Evolutionary conservation across 257 asterid species (phyloP).

Genomic region (Voacanga thouarsii): DNA sequence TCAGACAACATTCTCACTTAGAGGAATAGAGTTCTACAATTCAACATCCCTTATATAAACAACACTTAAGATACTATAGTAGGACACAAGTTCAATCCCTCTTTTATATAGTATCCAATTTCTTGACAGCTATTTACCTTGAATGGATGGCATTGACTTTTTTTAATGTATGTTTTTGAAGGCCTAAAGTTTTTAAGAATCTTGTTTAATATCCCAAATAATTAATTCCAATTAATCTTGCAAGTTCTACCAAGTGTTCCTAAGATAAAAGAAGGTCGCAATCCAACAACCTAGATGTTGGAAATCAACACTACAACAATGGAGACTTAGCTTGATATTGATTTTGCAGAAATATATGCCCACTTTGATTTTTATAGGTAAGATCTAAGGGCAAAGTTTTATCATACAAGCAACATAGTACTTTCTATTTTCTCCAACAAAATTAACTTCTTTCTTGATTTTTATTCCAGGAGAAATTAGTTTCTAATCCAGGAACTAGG

Average conservation of each 20-base stretch:
- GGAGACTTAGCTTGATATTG: slow-evolving; percentile 59
- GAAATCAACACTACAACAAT: slow-evolving; percentile 53
- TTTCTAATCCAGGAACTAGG: no score
- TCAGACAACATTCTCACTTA: background rate
- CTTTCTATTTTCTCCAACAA: background rate
- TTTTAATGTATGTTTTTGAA: background rate
- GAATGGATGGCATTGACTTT: background rate
- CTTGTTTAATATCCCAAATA: background rate
- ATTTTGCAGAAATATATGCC: slow-evolving; percentile 66
- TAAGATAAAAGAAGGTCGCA: slow-evolving; percentile 57
- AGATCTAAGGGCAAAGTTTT: background rate
- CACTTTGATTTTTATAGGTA: slow-evolving; percentile 57
- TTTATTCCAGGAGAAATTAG: no score
- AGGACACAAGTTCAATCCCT: no score
- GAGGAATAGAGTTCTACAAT: background rate
- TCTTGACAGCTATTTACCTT: no score
- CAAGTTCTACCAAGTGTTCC: slow-evolving; percentile 65
- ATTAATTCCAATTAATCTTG: slow-evolving; percentile 1
- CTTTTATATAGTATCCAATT: no score
- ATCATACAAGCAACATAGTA: background rate
- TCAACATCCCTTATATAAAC: background rate
- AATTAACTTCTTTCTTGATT: background rate
- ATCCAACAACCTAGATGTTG: slow-evolving; percentile 93
- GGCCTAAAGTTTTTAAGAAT: no score
- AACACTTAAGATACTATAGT: background rate